Evolutionary conservation across 306 rosid species (phyloP).

Genomic region (Astragalus glycyphyllos): DNA sequence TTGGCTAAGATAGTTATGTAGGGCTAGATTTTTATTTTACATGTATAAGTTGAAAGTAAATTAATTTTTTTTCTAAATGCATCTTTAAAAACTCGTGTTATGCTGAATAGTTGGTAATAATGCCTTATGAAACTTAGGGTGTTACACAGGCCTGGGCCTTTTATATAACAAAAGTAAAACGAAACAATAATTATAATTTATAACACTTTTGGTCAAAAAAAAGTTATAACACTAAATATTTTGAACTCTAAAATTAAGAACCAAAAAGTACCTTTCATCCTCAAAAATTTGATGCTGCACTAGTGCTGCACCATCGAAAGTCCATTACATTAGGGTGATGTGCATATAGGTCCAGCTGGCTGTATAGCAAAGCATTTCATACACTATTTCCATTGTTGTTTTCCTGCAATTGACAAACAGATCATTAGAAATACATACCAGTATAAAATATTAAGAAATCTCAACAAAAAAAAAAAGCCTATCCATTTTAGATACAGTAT

Average conservation of each 20-base stretch:
- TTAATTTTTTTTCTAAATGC: no score
- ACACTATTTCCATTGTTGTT: conserved; percentile 88
- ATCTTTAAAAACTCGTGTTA: no score
- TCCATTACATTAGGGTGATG: conserved; percentile 80
- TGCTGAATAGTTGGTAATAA: no score
- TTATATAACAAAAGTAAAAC: not conserved
- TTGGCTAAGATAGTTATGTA: no score
- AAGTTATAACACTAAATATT: conserved; percentile 4
- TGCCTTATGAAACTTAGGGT: no score
- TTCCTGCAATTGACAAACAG: conserved; percentile 62
- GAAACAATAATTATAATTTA: conserved; percentile 13
- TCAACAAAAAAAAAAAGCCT: not conserved
- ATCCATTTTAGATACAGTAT: not conserved
- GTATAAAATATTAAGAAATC: conserved; percentile 26
- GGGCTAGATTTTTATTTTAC: no score
- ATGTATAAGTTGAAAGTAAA: no score
- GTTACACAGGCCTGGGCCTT: no score
- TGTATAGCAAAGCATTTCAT: conserved; percentile 75
- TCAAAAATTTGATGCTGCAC: conserved; percentile 91
- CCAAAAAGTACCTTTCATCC: conserved; percentile 73
- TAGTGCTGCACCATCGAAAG: conserved; percentile 78
- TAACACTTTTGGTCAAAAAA: no score
- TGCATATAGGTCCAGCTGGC: conserved; percentile 77
- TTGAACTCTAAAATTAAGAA: conserved; percentile 29
- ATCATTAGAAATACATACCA: conserved; percentile 36